Conservation (phyloP, 768 basidiomycete genomes). For the Naganishia antarctica region DNA sequence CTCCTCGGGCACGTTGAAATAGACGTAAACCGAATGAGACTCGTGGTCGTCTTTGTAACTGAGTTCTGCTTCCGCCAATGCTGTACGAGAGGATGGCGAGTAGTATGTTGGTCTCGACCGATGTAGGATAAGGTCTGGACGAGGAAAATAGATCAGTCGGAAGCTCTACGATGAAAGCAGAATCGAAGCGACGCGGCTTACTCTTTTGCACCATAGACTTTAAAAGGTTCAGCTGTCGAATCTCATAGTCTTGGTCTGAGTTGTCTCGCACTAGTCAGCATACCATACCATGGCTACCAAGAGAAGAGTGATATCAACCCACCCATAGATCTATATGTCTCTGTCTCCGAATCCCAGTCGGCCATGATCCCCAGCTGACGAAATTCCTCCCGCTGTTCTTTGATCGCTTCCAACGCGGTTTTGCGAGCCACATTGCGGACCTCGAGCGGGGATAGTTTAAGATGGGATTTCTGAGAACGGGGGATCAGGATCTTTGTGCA, state of each 20-base stretch:
- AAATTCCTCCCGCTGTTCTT: conserved; percentile 73
- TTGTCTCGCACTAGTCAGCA: neutral
- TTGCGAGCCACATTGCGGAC: conserved; percentile 68
- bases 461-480: conserved; percentile 54
- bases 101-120: conserved; percentile 87
- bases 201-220: conserved; percentile 82
- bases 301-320: conserved; percentile 28
- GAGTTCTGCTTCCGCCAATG: conserved; percentile 90
- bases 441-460: conserved; percentile 57
- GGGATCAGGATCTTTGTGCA: neutral
- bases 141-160: neutral
- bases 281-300: neutral
- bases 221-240: conserved; percentile 79
- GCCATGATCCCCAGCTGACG: conserved; percentile 82
- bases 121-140: conserved; percentile 70
- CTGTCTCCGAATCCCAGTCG: conserved; percentile 63
- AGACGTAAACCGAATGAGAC: conserved; percentile 81
- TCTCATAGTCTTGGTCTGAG: conserved; percentile 77
- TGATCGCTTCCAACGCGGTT: conserved; percentile 70
- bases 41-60: conserved; percentile 81
- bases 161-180: conserved; percentile 1
- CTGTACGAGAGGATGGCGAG: conserved; percentile 89
- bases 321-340: conserved; percentile 82
- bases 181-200: conserved; percentile 37
- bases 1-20: conserved; percentile 59